Conservation (phyloP, 2,329 filamentous ascomycete genomes). For the Harringtonia aguacate region DNA sequence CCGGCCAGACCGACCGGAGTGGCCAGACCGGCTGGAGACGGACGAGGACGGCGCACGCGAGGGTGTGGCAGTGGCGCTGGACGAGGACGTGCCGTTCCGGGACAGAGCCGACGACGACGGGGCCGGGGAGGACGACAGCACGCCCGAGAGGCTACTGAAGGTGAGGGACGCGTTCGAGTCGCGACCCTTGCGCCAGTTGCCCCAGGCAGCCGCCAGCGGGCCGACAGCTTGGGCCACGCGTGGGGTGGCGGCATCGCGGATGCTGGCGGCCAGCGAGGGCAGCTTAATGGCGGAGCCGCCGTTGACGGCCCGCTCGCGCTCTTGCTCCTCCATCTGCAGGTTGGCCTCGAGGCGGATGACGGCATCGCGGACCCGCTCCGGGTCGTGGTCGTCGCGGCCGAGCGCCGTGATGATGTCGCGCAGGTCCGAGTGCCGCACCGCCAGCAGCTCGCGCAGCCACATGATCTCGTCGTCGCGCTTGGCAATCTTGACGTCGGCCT, state of each 20-base stretch:
- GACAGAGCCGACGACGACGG: conserved; percentile 5
- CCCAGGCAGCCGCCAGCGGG: conserved; percentile 79
- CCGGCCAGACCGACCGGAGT: not conserved
- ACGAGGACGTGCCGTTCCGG: conserved; percentile 10
- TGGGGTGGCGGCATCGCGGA: conserved; percentile 68
- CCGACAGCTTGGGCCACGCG: conserved; percentile 75
- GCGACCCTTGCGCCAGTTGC: conserved; percentile 74
- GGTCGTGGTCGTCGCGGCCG: conserved; percentile 64
- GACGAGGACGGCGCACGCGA: conserved; percentile 45
- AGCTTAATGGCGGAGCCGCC: conserved; percentile 56
- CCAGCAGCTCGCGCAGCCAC: conserved; percentile 89
- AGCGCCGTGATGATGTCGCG: conserved; percentile 82
- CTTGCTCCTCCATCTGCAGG: conserved; percentile 95
- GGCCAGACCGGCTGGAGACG: conserved; percentile 18
- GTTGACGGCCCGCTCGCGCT: conserved; percentile 75
- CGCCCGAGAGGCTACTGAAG: conserved; percentile 36
- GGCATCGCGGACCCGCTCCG: conserved; percentile 72
- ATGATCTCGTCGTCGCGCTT: conserved; percentile 90
- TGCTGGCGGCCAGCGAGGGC: conserved; percentile 54
- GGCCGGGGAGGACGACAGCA: conserved; percentile 28
- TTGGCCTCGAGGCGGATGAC: conserved; percentile 90
- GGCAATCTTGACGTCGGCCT: conserved; percentile 71
- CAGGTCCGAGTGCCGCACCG: conserved; percentile 81
- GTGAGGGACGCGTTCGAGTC: conserved; percentile 25
- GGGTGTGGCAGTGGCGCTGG: conserved; percentile 40